A percentile compares a stretch with the other conserved stretches of the same genome.
phyloP scores from a whole-genome alignment of 164 flowering plant genomes.

The Protea cynaroides region DNA sequence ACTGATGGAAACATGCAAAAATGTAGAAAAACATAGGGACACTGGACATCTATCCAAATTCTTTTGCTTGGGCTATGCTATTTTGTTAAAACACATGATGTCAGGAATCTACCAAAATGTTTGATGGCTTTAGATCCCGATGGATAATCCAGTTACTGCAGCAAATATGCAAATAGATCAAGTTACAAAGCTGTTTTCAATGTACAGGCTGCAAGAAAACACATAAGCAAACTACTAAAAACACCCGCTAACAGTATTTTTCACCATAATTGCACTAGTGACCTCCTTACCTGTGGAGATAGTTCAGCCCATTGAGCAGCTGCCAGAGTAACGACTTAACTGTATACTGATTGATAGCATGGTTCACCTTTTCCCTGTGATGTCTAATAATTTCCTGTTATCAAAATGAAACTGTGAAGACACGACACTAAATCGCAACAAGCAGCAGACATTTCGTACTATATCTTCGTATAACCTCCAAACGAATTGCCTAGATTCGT shows the following conservation, averaged over 20 bases:
- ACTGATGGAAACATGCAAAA: neutral
- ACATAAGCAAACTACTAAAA: neutral
- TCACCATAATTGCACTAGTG: neutral
- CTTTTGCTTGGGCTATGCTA: neutral
- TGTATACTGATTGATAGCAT: conserved; percentile 73
- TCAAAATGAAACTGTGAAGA: conserved; percentile 4
- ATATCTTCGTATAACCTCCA: neutral
- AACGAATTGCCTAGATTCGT: neutral
- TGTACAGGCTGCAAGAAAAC: neutral
- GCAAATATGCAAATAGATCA: conserved; percentile 1
- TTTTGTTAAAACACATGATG: conserved; percentile 1
- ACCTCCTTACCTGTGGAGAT: conserved; percentile 72
- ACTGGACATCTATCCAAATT: neutral
- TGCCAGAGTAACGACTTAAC: conserved; percentile 96
- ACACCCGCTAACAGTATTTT: neutral
- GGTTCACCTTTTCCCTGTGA: conserved; percentile 86
- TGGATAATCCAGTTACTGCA: conserved; percentile 98
- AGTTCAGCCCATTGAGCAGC: conserved; percentile 94
- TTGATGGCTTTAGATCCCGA: conserved; percentile 96
- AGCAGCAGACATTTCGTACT: too few species aligned
- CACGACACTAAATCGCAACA: neutral
- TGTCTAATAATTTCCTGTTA: conserved; percentile 89
- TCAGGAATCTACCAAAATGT: conserved; percentile 62
- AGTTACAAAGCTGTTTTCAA: neutral
- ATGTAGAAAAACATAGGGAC: neutral